Evolutionary conservation across 768 basidiomycete genomes (phyloP).

Genomic region (Lactarius sanguifluus): DNA sequence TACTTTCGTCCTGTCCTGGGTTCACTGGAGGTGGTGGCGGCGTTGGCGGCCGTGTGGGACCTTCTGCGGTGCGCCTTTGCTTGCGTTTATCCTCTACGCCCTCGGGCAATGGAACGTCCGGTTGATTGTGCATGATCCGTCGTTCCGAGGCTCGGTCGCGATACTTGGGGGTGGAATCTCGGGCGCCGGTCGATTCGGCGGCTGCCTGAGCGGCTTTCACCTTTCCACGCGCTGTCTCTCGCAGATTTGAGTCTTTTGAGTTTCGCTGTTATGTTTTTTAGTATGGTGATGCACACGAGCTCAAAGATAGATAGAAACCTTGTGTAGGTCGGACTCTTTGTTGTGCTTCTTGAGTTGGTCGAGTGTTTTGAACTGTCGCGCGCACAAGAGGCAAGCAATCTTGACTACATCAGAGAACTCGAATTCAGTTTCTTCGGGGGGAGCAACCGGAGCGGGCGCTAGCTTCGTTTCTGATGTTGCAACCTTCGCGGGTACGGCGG

Average conservation of each 20-base stretch:
- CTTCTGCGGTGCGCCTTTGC: slow-evolving; percentile 53
- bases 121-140: slow-evolving; percentile 87
- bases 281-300: neutral
- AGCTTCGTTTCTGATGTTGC: slow-evolving; percentile 21
- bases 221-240: slow-evolving; percentile 75
- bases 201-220: slow-evolving; percentile 46
- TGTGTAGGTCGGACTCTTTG: slow-evolving; percentile 92
- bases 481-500: slow-evolving; percentile 13
- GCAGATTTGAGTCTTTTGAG: slow-evolving; percentile 65
- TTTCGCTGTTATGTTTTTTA: slow-evolving; percentile 64
- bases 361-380: slow-evolving; percentile 86
- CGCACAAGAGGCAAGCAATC: slow-evolving; percentile 85
- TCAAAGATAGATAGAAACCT: slow-evolving; percentile 53
- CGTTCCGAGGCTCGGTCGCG: slow-evolving; percentile 94
- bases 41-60: slow-evolving; percentile 57
- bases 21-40: slow-evolving; percentile 64
- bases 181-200: slow-evolving; percentile 33
- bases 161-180: slow-evolving; percentile 69
- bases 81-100: slow-evolving; percentile 46
- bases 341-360: slow-evolving; percentile 89
- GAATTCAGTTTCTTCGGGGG: slow-evolving; percentile 59
- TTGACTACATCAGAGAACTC: slow-evolving; percentile 78
- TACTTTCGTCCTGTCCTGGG: slow-evolving; percentile 77
- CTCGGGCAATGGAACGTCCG: slow-evolving; percentile 71
- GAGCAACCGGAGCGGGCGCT: slow-evolving; percentile 38